Conservation (phyloP, 257 asterid genomes). For the Handroanthus guayacan region DNA sequence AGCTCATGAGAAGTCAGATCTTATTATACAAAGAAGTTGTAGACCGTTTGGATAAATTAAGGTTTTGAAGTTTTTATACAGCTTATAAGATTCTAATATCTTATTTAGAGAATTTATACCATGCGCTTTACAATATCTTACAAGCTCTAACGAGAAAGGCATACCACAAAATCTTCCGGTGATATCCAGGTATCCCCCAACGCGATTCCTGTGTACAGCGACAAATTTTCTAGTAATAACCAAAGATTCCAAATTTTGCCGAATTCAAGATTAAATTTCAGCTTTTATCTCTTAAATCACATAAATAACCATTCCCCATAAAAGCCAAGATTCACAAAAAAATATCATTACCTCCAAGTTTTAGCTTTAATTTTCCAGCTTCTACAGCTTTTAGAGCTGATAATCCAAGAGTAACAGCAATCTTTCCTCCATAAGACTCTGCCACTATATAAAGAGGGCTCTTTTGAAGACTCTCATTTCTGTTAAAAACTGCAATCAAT, state of each 20-base stretch:
- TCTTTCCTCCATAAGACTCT: conserved; percentile 96
- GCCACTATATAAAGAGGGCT: conserved; percentile 87
- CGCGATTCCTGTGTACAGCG: conserved; percentile 62
- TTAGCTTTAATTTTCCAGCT: conserved; percentile 69
- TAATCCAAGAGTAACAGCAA: conserved; percentile 89
- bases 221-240: conserved; percentile 8
- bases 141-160: background rate
- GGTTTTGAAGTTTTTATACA: no score
- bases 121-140: background rate
- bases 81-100: no score
- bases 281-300: background rate
- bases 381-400: conserved; percentile 75
- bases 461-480: conserved; percentile 61
- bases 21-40: no score
- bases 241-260: background rate
- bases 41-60: no score
- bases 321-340: background rate
- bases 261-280: conserved; percentile 26
- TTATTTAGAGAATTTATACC: no score
- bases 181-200: conserved; percentile 96
- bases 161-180: conserved; percentile 94
- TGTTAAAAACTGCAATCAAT: conserved; percentile 68
- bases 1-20: no score
- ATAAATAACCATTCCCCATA: background rate
- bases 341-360: conserved; percentile 70